Evolutionary conservation across 2,329 filamentous ascomycete genomes (phyloP), one percentile per base, ranked within the genome.

Genomic region (Rutstroemia sp.): DNA sequence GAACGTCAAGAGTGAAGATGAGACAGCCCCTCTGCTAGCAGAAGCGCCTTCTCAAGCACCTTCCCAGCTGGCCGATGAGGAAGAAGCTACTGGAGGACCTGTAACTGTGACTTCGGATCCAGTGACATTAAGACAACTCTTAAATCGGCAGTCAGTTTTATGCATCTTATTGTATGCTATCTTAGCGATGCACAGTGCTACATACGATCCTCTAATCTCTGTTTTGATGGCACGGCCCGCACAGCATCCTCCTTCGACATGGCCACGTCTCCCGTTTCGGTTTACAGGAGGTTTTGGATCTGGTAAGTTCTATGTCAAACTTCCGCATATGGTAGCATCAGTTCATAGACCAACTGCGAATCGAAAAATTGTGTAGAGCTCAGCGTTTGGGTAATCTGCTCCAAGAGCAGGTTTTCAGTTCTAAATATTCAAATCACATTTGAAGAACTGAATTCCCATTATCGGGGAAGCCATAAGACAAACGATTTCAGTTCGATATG

Each of bases 251-350:
- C 39, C 48, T 19, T 45, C 48, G 1, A 44, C 30, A n/a, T 37
- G 16, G 12, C 30, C 21, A 1, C 48, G 27, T 16, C 48, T 45
- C 10, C 48, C 41, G 6, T 56, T 56, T 21, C 44, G 21, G 41
- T 51, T 51, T 5, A 38, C 37, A 19, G 41, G 48, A 21, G 54
- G 41, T 6, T 51, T 51, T 47, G 39, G 47, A 16, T 51, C 48
- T 2, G n/a, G 47, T 56, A 41, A 38, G 48, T 51, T n/a, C 1
- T 34, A 34, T 34, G 10, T 12, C 30, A 34, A 34, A 34, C 30
- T 34, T 34, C 30, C 30, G 4, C 10, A 9, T 4, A 12, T 34
- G 30, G 10, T 34, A 12, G 30, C 30, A 34, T 14, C 4, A 34
- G 3, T 34, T 34, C 30, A 12, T 12, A 34, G 10, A 34, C 1